A percentile compares a stretch with the other conserved stretches of the same genome.
These are phyloP conservation scores for Lunasporangiospora selenospora DNA, from an alignment of 192 early-diverging fungal species.

Conservation along the genomic window DNA sequence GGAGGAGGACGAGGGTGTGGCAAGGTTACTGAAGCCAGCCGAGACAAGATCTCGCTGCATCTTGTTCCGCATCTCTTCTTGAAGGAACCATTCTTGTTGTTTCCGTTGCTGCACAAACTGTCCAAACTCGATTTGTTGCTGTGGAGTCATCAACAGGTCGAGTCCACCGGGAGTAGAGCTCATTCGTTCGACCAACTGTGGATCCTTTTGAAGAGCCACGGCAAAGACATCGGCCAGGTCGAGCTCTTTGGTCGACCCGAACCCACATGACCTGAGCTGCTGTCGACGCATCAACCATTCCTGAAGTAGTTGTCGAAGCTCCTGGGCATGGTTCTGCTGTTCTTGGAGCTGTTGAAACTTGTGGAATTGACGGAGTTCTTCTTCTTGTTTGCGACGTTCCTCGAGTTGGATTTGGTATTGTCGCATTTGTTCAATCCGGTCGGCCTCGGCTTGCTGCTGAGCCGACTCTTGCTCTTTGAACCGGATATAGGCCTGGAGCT, in stretches of 20 bases:
- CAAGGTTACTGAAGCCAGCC: constrained; percentile 20
- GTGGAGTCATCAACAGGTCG: constrained; percentile 28
- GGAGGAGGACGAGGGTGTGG: not conserved
- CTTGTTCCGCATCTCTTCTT: constrained; percentile 18
- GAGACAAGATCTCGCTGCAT: constrained; percentile 8
- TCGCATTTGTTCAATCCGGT: constrained; percentile 32
- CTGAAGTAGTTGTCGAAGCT: constrained; percentile 9
- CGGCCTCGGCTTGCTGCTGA: constrained; percentile 22
- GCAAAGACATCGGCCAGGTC: constrained; percentile 42
- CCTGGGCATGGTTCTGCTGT: constrained; percentile 11
- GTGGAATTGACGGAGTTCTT: constrained; percentile 18
- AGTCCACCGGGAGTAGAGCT: constrained; percentile 28
- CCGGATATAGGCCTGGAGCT: constrained; percentile 39
- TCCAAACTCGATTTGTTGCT: constrained; percentile 41
- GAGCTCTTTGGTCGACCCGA: constrained; percentile 18
- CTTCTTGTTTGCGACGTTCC: constrained; percentile 19
- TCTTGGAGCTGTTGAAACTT: constrained; percentile 19
- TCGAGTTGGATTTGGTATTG: constrained; percentile 36
- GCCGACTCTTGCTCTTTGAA: constrained; percentile 23
- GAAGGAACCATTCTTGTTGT: constrained; percentile 15
- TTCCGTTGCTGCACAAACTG: constrained; percentile 25
- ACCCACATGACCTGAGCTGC: no score
- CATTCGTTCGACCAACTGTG: constrained; percentile 32
- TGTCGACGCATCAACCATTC: constrained; percentile 37
- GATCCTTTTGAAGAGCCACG: constrained; percentile 39